Evolutionary conservation across 2,329 filamentous ascomycete genomes (phyloP), one percentile per base, ranked within the genome.

Genomic region (Knufia petricola): DNA sequence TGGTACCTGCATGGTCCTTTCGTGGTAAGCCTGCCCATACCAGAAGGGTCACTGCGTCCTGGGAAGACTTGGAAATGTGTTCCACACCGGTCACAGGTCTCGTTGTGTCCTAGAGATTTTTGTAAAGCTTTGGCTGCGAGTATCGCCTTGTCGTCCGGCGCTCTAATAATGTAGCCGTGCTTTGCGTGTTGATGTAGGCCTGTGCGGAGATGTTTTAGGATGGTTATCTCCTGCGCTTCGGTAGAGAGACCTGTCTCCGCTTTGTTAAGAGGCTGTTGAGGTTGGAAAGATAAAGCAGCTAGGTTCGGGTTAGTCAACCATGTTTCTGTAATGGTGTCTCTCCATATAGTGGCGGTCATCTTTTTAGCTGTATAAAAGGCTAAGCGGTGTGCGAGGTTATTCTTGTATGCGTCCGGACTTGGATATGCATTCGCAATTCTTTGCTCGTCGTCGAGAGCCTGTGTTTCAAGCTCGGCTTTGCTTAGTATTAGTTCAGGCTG

Each of bases 11-110:
- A 98, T 30, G 71, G 69, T 0, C 89, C 89, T 20, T 86, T 86
- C 0, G 81, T 84, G 13, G 95, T 75, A 1, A 84, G 75, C 0
- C 81, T 6, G 26, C 26, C 26, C 26, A 6, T 82, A 39, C 94
- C 92, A 57, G 82, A 76, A 50, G 32, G 32, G 32, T 82, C 77
- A 47, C 88, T 78, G 36, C 90, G 81, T 2, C 88, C 87, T 0
- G 89, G 87, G 55, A 94, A 96, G 2, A 95, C 87, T 60, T 95
- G 87, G 60, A 98, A 98, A 19, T 90, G 81, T 28, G 81, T 80
- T 36, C 75, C 75, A 66, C 92, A 98, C 17, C 92, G 82, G 60
- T 95, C 89, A 60, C 92, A 98, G 43, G 80, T 75, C 67, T 98
- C 92, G 75, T 83, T 95, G 41, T 86, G 86, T 46, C 79, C 76